A percentile compares a stretch with the other conserved stretches of the same genome.
Conservation (phyloP, 1,284 basidiomycete species). For the Entoloma clypeatum region DNA sequence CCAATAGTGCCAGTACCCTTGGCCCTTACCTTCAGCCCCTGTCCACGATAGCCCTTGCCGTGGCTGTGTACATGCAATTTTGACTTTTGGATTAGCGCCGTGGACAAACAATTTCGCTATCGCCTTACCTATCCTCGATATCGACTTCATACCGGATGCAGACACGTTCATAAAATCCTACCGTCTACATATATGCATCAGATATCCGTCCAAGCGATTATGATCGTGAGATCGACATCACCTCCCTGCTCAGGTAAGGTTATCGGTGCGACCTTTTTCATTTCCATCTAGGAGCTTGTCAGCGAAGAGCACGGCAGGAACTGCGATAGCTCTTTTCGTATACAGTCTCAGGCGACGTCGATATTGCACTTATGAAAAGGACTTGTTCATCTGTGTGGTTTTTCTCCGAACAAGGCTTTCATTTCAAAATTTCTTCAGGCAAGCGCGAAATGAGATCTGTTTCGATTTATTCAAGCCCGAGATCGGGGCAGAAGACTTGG, state of each 20-base stretch:
- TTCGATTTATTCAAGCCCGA: no score
- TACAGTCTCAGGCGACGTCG: conserved; percentile 7
- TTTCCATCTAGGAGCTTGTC: background rate
- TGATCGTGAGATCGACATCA: background rate
- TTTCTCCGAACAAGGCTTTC: no score
- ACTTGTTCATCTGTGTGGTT: no score
- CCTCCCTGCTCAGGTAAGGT: conserved; percentile 4
- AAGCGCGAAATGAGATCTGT: no score
- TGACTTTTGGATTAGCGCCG: background rate
- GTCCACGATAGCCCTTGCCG: conserved; percentile 6
- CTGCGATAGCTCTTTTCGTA: conserved; percentile 2
- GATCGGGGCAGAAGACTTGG: no score
- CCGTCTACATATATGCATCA: background rate
- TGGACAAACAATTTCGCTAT: conserved; percentile 1
- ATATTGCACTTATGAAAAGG: no score
- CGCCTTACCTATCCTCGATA: background rate
- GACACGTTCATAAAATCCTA: background rate
- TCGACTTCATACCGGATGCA: no score
- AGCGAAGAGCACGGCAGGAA: conserved; percentile 4
- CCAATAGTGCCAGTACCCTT: conserved; percentile 6
- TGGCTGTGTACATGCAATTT: conserved; percentile 8
- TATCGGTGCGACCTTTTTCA: conserved; percentile 6
- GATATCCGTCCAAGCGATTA: no score
- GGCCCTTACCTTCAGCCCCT: conserved; percentile 9
- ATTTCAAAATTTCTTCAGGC: no score